Conservation (phyloP, 2,329 filamentous ascomycete species). For the Emmonsiellopsis sp. region DNA sequence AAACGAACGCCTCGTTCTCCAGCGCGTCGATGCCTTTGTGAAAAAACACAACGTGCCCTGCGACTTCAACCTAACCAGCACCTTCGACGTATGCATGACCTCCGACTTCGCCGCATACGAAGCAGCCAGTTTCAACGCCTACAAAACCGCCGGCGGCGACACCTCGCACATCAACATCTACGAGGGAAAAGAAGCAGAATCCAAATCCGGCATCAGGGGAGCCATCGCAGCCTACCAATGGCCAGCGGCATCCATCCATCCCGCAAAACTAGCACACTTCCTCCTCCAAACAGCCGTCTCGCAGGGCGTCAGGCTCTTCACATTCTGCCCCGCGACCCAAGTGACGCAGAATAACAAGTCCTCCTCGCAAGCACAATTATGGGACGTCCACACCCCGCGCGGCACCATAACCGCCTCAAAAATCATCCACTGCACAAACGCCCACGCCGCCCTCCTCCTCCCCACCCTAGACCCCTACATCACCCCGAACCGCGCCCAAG, state of each 20-base stretch:
- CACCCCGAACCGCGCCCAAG: background rate
- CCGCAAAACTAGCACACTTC: background rate
- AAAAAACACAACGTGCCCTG: background rate
- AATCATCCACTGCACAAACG: background rate
- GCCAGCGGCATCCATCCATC: background rate
- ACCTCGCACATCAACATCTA: background rate
- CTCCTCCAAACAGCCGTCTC: background rate
- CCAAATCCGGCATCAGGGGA: background rate
- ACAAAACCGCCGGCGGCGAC: background rate
- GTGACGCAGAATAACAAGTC: background rate
- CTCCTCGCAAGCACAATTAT: background rate
- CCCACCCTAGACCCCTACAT: background rate
- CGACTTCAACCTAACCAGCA: background rate
- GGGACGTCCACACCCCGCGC: background rate
- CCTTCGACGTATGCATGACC: background rate
- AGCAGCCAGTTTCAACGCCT: background rate
- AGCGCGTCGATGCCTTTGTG: background rate
- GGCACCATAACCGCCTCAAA: background rate
- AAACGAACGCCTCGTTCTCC: background rate
- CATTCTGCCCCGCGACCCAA: background rate
- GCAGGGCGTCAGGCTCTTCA: background rate
- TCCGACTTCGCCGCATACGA: background rate
- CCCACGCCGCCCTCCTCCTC: background rate
- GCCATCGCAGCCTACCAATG: background rate
- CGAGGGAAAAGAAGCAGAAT: background rate